Evolutionary conservation across 2,329 filamentous ascomycete genomes (phyloP).

Genomic region (Myotisia sp.): DNA sequence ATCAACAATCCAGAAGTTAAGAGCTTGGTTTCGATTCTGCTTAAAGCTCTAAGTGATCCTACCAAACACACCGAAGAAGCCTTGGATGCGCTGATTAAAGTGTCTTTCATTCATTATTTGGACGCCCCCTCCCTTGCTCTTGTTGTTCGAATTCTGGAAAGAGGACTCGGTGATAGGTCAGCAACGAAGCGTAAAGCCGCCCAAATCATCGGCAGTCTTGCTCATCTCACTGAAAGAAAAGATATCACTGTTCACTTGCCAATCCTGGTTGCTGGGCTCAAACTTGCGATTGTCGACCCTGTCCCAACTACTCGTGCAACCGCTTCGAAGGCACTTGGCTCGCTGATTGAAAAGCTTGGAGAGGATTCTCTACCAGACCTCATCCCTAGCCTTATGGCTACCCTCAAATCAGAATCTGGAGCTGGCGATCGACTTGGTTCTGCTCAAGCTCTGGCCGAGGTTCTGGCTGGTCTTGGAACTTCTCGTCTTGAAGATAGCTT

Average conservation of each 20-base stretch:
- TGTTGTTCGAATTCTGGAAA: constrained; percentile 87
- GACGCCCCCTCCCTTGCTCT: constrained; percentile 90
- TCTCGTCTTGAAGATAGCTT: constrained; percentile 86
- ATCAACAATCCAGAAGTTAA: constrained; percentile 98
- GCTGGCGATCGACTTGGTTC: constrained; percentile 92
- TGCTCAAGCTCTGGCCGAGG: constrained; percentile 89
- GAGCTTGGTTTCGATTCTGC: constrained; percentile 72
- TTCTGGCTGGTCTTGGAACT: constrained; percentile 87
- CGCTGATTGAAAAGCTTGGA: constrained; percentile 93
- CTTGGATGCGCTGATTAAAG: constrained; percentile 84
- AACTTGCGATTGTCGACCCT: constrained; percentile 80
- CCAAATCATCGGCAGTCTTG: constrained; percentile 94
- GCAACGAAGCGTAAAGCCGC: constrained; percentile 91
- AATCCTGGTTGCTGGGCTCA: constrained; percentile 79
- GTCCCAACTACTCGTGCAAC: constrained; percentile 93
- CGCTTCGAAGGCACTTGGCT: constrained; percentile 87
- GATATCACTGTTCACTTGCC: constrained; percentile 84
- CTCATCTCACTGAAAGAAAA: constrained; percentile 90
- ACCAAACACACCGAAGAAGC: constrained; percentile 95
- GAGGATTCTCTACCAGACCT: constrained; percentile 94
- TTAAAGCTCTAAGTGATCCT: constrained; percentile 93
- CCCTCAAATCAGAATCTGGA: constrained; percentile 90
- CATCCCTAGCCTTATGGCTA: constrained; percentile 94
- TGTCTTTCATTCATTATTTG: constrained; percentile 97
- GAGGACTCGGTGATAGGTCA: constrained; percentile 78